Percentiles rank a stretch among this genome's conserved stretches.
These are phyloP conservation scores for Sanghuangporus weigelae DNA, from an alignment of 1,284 basidiomycete genomes.

Conservation along the genomic window DNA sequence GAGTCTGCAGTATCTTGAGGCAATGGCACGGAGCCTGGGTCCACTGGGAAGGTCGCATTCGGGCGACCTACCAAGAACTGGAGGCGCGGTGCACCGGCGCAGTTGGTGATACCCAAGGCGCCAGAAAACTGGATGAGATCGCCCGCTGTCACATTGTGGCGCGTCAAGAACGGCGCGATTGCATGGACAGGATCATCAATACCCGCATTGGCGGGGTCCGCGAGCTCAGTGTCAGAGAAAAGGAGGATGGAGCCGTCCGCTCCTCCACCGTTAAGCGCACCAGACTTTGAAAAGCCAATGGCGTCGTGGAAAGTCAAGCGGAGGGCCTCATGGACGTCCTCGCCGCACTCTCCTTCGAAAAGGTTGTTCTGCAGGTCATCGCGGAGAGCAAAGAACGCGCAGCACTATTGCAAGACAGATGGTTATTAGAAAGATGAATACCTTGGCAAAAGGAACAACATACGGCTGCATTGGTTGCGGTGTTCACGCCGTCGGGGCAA, in stretches of 20 bases:
- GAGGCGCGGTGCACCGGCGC: constrained; percentile 27
- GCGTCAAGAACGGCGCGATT: constrained; percentile 24
- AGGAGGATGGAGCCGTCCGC: constrained; percentile 19
- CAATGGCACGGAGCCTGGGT: constrained; percentile 22
- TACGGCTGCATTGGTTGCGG: constrained; percentile 16
- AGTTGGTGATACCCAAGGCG: constrained; percentile 26
- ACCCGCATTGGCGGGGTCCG: constrained; percentile 25
- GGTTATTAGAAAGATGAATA: not conserved
- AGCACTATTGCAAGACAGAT: constrained; percentile 17
- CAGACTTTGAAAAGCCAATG: constrained; percentile 21
- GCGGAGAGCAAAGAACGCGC: constrained; percentile 21
- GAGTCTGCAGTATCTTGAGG: constrained; percentile 24
- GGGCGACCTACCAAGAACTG: constrained; percentile 23
- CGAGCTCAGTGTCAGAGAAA: constrained; percentile 15
- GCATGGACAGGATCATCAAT: constrained; percentile 26
- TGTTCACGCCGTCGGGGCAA: constrained; percentile 19
- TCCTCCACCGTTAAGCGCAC: constrained; percentile 12
- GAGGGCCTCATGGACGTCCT: constrained; percentile 22
- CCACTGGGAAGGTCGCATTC: constrained; percentile 20
- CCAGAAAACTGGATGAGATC: constrained; percentile 30
- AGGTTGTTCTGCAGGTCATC: constrained; percentile 21
- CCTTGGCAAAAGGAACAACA: not conserved
- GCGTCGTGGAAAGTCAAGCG: constrained; percentile 25
- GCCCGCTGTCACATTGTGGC: constrained; percentile 23
- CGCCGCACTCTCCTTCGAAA: constrained; percentile 20